These are phyloP conservation scores for Xylaria flabelliformis DNA, from an alignment of 495 filamentous ascomycete genomes.

Conservation along the genomic window DNA sequence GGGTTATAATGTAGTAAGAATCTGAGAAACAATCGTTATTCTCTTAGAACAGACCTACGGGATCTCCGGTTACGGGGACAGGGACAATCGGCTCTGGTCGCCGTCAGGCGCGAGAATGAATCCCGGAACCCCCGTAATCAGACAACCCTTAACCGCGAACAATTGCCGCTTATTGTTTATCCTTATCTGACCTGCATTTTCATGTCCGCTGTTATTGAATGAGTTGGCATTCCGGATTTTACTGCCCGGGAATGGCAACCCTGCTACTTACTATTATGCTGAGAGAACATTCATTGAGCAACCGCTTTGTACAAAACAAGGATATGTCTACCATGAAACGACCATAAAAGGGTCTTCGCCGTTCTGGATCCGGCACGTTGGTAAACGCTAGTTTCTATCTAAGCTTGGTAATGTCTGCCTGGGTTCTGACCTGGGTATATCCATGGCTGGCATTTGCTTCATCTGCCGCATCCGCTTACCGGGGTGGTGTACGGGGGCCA, in stretches of 20 bases:
- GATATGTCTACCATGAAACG: neutral
- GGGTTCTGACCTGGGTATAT: neutral
- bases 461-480: slow-evolving; percentile 23
- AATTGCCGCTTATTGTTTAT: neutral
- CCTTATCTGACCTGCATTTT: neutral
- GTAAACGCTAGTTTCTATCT: neutral
- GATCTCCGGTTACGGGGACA: neutral
- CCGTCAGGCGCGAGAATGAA: neutral
- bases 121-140: neutral
- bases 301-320: neutral
- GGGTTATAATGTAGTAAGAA: no score
- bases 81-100: neutral
- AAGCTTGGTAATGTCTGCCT: neutral
- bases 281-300: neutral
- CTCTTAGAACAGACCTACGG: neutral
- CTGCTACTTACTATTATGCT: neutral
- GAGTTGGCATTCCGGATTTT: no score
- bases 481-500: neutral
- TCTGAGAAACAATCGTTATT: no score
- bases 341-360: neutral
- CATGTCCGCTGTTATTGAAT: neutral
- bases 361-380: neutral
- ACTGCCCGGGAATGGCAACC: no score
- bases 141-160: neutral
- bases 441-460: neutral